Evolutionary conservation across 2,329 filamentous ascomycete species (phyloP).

Genomic region (Helotiales sp.): DNA sequence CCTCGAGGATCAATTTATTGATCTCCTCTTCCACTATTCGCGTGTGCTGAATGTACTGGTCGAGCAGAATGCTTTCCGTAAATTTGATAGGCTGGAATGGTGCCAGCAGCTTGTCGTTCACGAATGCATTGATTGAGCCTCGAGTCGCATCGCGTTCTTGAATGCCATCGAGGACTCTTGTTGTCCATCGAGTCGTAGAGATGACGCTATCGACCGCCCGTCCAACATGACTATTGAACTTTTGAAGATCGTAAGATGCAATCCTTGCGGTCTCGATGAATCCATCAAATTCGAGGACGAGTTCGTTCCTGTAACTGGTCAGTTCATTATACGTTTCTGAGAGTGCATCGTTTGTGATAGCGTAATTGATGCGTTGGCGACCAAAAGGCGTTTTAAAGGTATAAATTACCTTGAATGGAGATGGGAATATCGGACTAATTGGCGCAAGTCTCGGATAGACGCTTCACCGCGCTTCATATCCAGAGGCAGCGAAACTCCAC

Average conservation of each 20-base stretch:
- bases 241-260: constrained; percentile 66
- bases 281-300: constrained; percentile 73
- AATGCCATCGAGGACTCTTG: constrained; percentile 44
- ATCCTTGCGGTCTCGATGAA: constrained; percentile 70
- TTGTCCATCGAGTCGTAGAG: constrained; percentile 74
- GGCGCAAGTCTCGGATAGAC: constrained; percentile 72
- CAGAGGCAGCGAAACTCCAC: constrained; percentile 67
- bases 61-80: constrained; percentile 62
- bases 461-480: constrained; percentile 79
- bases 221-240: constrained; percentile 76
- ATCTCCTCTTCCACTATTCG: constrained; percentile 70
- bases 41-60: constrained; percentile 76
- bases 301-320: constrained; percentile 54
- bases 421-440: constrained; percentile 68
- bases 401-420: constrained; percentile 52
- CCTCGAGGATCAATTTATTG: constrained; percentile 64
- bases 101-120: constrained; percentile 48
- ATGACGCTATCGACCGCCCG: constrained; percentile 74
- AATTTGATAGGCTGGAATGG: constrained; percentile 64
- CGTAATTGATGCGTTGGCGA: no score
- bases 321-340: background rate
- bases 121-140: constrained; percentile 40
- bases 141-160: constrained; percentile 28
- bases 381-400: no score
- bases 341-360: no score